Evolutionary conservation across 345 rosid genomes (phyloP), one percentile per base, ranked within the genome.

Genomic region (Aegle marmelos): DNA sequence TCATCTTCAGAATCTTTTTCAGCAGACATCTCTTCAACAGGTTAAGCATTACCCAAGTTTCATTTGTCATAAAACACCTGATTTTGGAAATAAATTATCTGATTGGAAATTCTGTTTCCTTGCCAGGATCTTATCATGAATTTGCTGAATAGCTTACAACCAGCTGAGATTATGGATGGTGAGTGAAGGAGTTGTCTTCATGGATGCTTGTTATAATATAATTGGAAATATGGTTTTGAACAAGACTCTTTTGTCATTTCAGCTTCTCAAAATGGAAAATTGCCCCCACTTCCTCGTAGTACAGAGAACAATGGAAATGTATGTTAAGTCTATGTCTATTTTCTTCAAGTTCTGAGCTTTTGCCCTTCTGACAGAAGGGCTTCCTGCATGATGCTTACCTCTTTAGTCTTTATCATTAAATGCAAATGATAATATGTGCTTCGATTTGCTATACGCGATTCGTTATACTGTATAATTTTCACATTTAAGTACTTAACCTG

Each of bases 1-100:
- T 86, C 91, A 94, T 76, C 97, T 94, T 85, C 99, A 94, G 88
- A 90, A 91, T 87, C 87, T 97, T 37, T 83, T 90, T 57, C 97
- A 93, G 89, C 99, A 97, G 83, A 94, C 87, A 79, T 79, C 98
- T 54, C 54, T 86, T 81, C 99, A 97, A 83, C 98, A 94, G 94
- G 99, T 97, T 73, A 81, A 66, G 34, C 24, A 17, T 70, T 59
- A 41, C 59, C 37, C 17, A 53, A 60, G 6, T 36, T 33, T 48
- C 45, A 21, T 54, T 68, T 65, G 48, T 71, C 64, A 39, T 54
- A 7, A 64, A 66, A 4, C 19, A n/a, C 57, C 54, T 37, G 45
- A 58, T 36, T 73, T 37, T 50, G 39, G 39, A 57, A 36, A 61
- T 66, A 17, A 50, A 61, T 48, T 19, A 73, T 71, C 50, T 79